phyloP scores from a whole-genome alignment of 164 flowering plant species.

The Liquidambar formosana region DNA sequence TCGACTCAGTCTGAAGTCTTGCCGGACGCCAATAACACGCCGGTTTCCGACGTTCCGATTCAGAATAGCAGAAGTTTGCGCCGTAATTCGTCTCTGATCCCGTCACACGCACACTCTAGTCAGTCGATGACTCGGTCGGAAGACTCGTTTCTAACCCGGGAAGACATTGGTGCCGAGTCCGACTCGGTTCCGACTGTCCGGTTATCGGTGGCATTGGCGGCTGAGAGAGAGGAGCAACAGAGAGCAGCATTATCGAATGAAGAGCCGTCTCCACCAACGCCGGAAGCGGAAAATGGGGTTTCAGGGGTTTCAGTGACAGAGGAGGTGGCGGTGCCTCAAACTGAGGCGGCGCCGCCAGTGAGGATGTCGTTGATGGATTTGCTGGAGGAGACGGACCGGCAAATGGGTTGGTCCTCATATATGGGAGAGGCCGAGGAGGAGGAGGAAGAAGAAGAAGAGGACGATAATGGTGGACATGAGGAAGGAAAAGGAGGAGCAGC shows the following conservation, averaged over 20 bases:
- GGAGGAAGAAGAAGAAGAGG: slow-evolving; percentile 32
- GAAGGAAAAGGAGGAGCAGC: slow-evolving; percentile 15
- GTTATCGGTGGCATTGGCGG: slow-evolving; percentile 23
- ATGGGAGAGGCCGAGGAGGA: slow-evolving; percentile 30
- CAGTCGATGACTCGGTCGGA: not conserved
- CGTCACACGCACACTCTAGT: not conserved
- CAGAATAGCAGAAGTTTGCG: slow-evolving; percentile 7
- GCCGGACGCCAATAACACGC: slow-evolving; percentile 18
- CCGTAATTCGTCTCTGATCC: slow-evolving; percentile 4
- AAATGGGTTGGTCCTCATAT: slow-evolving; percentile 27
- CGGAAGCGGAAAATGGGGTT: slow-evolving; percentile 9
- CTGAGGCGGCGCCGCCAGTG: slow-evolving; percentile 25
- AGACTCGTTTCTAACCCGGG: not conserved
- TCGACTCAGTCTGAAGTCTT: slow-evolving; percentile 1
- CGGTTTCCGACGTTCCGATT: slow-evolving; percentile 3
- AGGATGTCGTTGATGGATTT: slow-evolving; percentile 86
- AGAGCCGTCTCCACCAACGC: not conserved
- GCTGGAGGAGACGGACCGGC: slow-evolving; percentile 71
- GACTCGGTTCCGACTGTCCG: slow-evolving; percentile 11
- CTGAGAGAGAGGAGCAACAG: slow-evolving; percentile 20
- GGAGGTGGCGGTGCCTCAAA: not conserved
- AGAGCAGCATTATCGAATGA: slow-evolving; percentile 9
- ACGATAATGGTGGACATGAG: slow-evolving; percentile 10
- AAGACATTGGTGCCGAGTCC: slow-evolving; percentile 2
- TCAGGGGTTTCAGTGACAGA: not conserved